Conservation (phyloP, 352 stramenopile genomes). For the Globisporangium spiculum region DNA sequence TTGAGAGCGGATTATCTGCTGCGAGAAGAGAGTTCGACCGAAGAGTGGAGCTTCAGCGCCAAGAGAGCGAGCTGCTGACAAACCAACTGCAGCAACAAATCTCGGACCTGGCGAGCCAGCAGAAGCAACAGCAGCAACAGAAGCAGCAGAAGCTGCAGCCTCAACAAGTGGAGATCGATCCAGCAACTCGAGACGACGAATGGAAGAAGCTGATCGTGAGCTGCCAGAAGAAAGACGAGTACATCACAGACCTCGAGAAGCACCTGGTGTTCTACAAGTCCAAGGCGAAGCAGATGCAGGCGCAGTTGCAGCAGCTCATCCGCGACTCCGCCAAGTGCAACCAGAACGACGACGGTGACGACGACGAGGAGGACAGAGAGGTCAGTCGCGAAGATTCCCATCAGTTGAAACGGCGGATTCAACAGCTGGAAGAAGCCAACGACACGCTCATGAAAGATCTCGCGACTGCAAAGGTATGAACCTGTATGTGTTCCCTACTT, state of each 20-base stretch:
- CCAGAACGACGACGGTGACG: constrained; percentile 21
- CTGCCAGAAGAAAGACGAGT: constrained; percentile 80
- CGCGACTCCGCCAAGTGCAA: constrained; percentile 48
- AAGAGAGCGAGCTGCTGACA: constrained; percentile 35
- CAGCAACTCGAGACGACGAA: constrained; percentile 54
- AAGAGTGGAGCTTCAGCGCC: constrained; percentile 45
- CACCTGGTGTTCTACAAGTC: constrained; percentile 86
- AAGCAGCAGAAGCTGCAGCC: constrained; percentile 22
- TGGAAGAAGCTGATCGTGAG: constrained; percentile 69
- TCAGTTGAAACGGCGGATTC: constrained; percentile 50
- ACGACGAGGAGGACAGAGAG: constrained; percentile 18
- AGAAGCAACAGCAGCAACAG: constrained; percentile 18
- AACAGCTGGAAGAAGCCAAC: constrained; percentile 75
- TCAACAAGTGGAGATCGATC: constrained; percentile 19
- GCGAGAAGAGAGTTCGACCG: constrained; percentile 74
- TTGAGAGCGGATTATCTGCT: constrained; percentile 59
- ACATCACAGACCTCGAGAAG: constrained; percentile 80
- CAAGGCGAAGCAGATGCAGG: constrained; percentile 84
- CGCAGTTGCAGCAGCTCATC: constrained; percentile 79
- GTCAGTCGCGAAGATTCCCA: background rate
- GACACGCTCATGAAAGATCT: constrained; percentile 75
- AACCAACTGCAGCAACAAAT: constrained; percentile 44
- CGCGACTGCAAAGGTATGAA: constrained; percentile 52
- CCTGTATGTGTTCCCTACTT: background rate
- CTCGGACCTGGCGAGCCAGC: constrained; percentile 22